A percentile compares a stretch with the other conserved stretches of the same genome.
phyloP scores from a whole-genome alignment of 2,329 filamentous ascomycete species.

The Cladosporium cucumerinum region DNA sequence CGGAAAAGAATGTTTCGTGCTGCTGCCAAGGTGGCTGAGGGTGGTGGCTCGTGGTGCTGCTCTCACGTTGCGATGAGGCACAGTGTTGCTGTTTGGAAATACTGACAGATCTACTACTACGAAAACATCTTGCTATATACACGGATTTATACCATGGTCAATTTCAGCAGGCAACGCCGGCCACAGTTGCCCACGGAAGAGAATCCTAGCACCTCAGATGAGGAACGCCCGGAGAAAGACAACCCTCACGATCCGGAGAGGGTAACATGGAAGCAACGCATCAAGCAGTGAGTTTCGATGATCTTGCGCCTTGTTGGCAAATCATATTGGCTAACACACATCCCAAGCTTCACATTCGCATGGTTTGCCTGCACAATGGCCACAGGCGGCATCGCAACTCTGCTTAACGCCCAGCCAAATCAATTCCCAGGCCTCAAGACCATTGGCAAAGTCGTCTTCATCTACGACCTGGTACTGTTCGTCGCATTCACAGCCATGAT shows the following conservation, averaged over 20 bases:
- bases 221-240: conserved; percentile 4
- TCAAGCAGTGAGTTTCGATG: conserved; percentile 17
- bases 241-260: conserved; percentile 6
- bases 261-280: conserved; percentile 14
- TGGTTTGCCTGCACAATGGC: conserved; percentile 49
- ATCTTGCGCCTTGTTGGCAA: background rate
- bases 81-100: background rate
- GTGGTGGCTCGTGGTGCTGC: background rate
- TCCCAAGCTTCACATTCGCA: conserved; percentile 44
- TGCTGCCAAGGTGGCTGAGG: background rate
- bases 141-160: background rate
- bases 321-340: conserved; percentile 18
- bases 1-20: background rate
- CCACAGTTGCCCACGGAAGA: background rate
- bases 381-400: conserved; percentile 46
- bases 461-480: conserved; percentile 51
- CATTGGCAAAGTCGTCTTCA: conserved; percentile 51
- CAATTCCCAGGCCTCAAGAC: conserved; percentile 48
- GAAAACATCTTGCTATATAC: no score
- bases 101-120: background rate
- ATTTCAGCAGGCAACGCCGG: background rate
- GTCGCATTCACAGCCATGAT: conserved; percentile 31
- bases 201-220: background rate
- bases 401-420: conserved; percentile 45
- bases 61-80: background rate